Evolutionary conservation across 73 alveolate species (phyloP), one percentile per base, ranked within the genome.

Genomic region (Paramecium primaurelia): DNA sequence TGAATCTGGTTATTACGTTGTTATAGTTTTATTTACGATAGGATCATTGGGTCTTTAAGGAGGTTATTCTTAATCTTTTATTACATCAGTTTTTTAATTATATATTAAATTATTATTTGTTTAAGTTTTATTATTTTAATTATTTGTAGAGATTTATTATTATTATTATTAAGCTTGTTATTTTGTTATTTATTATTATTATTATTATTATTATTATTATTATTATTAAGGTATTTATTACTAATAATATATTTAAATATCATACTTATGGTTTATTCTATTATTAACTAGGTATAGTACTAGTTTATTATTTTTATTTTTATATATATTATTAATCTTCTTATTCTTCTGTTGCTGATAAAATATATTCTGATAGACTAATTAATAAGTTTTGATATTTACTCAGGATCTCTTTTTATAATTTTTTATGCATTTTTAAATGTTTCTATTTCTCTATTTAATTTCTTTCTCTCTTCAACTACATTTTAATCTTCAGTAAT

Each of bases 391-490:
- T 20, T 32, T 32, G 8, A 32, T 89, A 47, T 32, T 32, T 86
- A 93, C 90, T 95, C 98, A 54, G 97, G 97, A 73, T 92, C 96
- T 86, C 96, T 92, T 58, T 92, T 96, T 59, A 96, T 93, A 40
- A 94, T 92, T 93, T 95, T 96, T 25, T 92, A 60, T 32, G 97
- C 97, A 64, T 89, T 90, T 83, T 86, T 94, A 58, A 94, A 88
- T 4, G 96, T 92, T 75, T 94, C 94, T 20, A 93, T 69, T 73
- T 86, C 94, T 54, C 90, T 88, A 20, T 77, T 36, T 8, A 94
- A 75, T 22, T 80, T 92, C n/a, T 51, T 90, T 94, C 98, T 94
- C 88, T 95, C 97, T 32, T 86, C 92, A 32, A 86, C 93, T 36
- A 95, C 71, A 14, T 88, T 75, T 37, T 54, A 92, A 5, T 97